Evolutionary conservation across 805 yeast species (phyloP), one percentile per base, ranked within the genome.

Genomic region (Debaryomyces prosopidis): DNA sequence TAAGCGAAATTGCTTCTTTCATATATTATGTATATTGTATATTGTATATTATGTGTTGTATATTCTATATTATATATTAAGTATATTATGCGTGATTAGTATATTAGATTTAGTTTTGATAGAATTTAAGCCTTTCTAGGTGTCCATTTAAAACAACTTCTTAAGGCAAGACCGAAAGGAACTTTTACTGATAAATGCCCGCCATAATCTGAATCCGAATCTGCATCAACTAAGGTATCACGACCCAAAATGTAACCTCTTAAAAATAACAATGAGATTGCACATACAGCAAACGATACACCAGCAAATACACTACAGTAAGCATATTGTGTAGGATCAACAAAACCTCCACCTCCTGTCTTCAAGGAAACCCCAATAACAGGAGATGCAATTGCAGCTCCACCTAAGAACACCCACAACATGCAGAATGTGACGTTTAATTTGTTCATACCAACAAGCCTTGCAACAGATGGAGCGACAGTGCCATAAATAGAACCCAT

Each of bases 401-500:
- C 46, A 7, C 85, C 87, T 37, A 76, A 55, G 30, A 73, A 60
- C 11, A 73, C 53, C 87, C 86, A 83, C 3, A 76, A 51, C 77
- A 80, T 70, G 15, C 80, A 76, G 42, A 75, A 63, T 0, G 73
- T 61, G 14, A 79, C 75, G 37, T 76, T 76, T 55, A 82, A 60
- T 50, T 76, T 79, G 32, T 69, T 59, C 26, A 83, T 58, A 0
- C 89, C 89, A 14, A 77, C 76, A 19, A 82, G 63, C 41, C 81
- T 60, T 1, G 84, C 75, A 1, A 73, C 59, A 19, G 80, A 65
- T 3, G 86, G 73, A 0, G 83, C 76, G 48, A 76, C 51, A 3
- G 80, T 73, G 3, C 82, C 77, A 77, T 81, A 84, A 36, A 82
- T 66, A 9, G 81, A 67, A 2, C 89, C 89, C 84, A 83, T 82